These are phyloP conservation scores for Abortiporus biennis DNA, from an alignment of 1,284 basidiomycete species.

Conservation along the genomic window DNA sequence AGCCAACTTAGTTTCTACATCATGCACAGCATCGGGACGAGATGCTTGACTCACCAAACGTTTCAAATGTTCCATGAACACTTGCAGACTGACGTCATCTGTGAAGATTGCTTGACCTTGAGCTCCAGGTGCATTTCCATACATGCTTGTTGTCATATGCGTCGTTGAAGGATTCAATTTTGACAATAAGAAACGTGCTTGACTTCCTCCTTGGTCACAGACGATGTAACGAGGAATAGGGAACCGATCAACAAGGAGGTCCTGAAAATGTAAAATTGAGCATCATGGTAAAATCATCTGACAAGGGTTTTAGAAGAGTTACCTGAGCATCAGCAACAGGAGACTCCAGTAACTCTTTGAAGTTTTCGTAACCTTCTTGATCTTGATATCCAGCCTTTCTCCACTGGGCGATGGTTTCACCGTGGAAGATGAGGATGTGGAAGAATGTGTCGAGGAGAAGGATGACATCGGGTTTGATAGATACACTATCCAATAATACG, in stretches of 20 bases:
- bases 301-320: conserved; percentile 7
- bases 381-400: conserved; percentile 99
- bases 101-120: conserved; percentile 95
- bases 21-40: background rate
- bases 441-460: conserved; percentile 99
- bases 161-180: conserved; percentile 99
- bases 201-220: conserved; percentile 95
- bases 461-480: conserved; percentile 95
- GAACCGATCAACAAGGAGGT: conserved; percentile 91
- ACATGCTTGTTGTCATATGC: conserved; percentile 89
- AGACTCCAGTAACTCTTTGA: conserved; percentile 88
- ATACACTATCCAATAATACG: conserved; percentile 94
- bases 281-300: background rate
- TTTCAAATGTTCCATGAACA: conserved; percentile 95
- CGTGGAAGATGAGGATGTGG: conserved; percentile 99
- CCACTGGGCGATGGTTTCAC: conserved; percentile 96
- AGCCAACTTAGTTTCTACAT: conserved; percentile 9
- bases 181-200: conserved; percentile 93
- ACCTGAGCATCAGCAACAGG: conserved; percentile 79
- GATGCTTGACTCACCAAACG: conserved; percentile 56
- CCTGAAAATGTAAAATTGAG: conserved; percentile 37
- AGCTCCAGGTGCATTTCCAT: conserved; percentile 63
- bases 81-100: conserved; percentile 95
- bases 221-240: conserved; percentile 98
- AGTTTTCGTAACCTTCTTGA: conserved; percentile 98